Evolutionary conservation across 2,329 filamentous ascomycete species (phyloP), one percentile per base, ranked within the genome.

Genomic region (Aureobasidium sp.): DNA sequence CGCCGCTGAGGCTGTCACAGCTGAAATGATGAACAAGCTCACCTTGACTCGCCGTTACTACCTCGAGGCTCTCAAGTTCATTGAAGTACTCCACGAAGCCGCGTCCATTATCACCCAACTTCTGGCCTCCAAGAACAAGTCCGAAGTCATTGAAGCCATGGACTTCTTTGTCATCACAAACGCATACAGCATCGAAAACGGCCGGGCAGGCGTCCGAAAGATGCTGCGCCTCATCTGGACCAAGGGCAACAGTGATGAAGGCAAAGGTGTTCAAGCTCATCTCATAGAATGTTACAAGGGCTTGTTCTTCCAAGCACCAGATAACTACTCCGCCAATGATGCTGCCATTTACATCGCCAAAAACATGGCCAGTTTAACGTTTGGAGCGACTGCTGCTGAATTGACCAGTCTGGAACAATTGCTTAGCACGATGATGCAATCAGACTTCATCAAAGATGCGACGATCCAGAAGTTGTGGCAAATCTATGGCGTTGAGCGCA

Each of bases 221-320:
- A 99, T 99, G 94, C 81, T 99, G 65, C 87, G 93, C 59, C 81
- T 99, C 25, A 99, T 99, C 73, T 99, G 94, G 94, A 99, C 94
- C 66, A 99, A 99, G 77, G 93, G 94, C 68, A 99, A 97, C 76
- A 97, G 91, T 69, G 94, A 99, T 70, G 95, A 99, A 79, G 94
- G 95, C 69, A 99, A 97, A 77, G 94, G 94, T 61, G 92, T 99
- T 2, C 95, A 99, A 72, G 90, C 89, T 2, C 94, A 99, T 74
- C 81, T 99, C 34, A 96, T 99, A 66, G 94, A 99, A 68, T 96
- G 91, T 74, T 99, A 99, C 79, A 94, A 89, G 71, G 86, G 90
- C 25, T 83, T 99, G 0, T 99, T 97, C 76, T 99, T 99, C 69
- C 91, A 96, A 70, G 92, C 95, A 0, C 94, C 94, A 0, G 90